Conservation (phyloP, 2,329 filamentous ascomycete genomes). For the Macroventuria anomochaeta region DNA sequence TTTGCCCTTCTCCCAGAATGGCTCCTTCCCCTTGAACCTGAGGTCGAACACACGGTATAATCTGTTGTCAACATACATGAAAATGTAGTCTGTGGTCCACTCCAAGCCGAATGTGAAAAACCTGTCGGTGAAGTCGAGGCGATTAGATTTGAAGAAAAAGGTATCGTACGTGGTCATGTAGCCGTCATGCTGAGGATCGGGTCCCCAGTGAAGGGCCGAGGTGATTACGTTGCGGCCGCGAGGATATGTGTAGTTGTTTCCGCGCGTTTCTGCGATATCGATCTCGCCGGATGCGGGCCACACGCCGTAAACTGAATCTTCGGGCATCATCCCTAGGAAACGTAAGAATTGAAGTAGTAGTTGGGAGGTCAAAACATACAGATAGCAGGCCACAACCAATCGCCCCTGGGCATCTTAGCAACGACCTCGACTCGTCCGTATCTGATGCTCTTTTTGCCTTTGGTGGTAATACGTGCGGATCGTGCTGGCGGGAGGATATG, state of each 20-base stretch:
- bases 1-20: constrained; percentile 70
- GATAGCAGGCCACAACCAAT: constrained; percentile 89
- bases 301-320: constrained; percentile 70
- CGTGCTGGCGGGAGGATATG: constrained; percentile 77
- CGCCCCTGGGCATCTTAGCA: constrained; percentile 75
- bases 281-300: constrained; percentile 85
- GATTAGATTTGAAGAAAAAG: constrained; percentile 53
- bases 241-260: constrained; percentile 76
- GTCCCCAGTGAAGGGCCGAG: constrained; percentile 80
- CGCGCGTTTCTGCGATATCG: constrained; percentile 78
- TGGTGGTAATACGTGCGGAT: constrained; percentile 78
- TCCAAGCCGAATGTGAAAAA: constrained; percentile 74
- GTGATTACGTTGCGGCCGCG: constrained; percentile 77
- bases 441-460: constrained; percentile 72
- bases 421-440: constrained; percentile 82
- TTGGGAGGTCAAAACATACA: constrained; percentile 51
- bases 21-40: constrained; percentile 61
- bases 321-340: constrained; percentile 59
- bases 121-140: constrained; percentile 71
- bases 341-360: not conserved
- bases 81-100: constrained; percentile 85
- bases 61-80: constrained; percentile 80
- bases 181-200: constrained; percentile 28
- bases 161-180: constrained; percentile 32
- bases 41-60: constrained; percentile 80